Evolutionary conservation across 768 basidiomycete species (phyloP).

Genomic region (Calvatia gigantea): DNA sequence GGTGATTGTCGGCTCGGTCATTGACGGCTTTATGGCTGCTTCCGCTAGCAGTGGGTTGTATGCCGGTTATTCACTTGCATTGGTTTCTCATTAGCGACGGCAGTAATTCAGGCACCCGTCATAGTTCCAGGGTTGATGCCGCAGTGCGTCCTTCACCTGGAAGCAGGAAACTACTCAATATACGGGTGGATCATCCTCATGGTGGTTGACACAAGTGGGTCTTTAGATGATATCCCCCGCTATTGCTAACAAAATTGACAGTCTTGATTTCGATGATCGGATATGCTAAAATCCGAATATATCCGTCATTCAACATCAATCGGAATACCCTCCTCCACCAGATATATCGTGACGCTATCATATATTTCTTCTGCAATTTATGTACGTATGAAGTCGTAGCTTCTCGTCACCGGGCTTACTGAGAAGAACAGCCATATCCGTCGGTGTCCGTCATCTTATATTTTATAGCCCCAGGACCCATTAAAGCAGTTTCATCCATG

Average conservation of each 20-base stretch:
- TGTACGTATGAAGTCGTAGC: neutral
- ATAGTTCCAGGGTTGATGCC: neutral
- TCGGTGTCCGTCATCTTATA: neutral
- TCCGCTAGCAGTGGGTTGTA: neutral
- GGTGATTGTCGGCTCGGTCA: neutral
- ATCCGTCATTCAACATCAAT: neutral
- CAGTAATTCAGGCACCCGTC: neutral
- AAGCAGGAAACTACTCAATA: neutral
- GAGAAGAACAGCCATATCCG: neutral
- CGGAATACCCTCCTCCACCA: neutral
- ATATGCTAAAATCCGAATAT: neutral
- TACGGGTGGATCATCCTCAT: conserved; percentile 1
- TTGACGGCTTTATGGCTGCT: neutral
- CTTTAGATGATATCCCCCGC: neutral
- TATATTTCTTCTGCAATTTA: conserved; percentile 3
- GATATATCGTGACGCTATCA: neutral
- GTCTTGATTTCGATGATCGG: neutral
- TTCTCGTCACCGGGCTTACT: neutral
- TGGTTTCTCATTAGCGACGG: neutral
- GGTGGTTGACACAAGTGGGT: neutral
- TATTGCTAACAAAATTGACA: neutral
- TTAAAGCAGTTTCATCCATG: neutral
- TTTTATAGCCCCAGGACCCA: neutral
- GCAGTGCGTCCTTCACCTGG: neutral
- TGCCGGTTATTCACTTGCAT: too few relatives aligned